Base-by-base conservation (phyloP, 148 eudicot species). In the Chenopodium quinoa region DNA sequence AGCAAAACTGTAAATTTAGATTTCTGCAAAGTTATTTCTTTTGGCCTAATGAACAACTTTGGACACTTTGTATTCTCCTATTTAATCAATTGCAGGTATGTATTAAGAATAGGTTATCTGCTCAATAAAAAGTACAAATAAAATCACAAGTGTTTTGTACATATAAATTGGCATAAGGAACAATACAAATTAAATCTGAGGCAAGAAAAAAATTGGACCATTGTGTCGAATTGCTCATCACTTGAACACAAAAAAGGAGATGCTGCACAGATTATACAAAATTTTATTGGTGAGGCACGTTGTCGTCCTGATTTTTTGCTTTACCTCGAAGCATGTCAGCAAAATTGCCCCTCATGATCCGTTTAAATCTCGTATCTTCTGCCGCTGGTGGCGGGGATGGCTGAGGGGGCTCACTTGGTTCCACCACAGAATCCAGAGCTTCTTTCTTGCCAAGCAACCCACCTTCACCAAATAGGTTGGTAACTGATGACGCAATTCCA, bases 311-410 rank as follows among this genome's bases (percentile, higher is more conserved):
- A 66, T 67, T 82, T 86, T 87, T 89, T 13, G 90, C 4, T 89
- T 87, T 92, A 80, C 91, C 92, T 34, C 97, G 88, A 23, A 95
- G 90, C 91, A 93, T 95, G 85, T 93, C 99, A 1, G 89, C 80
- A 81, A 95, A 93, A 56, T 97, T 92, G 63, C 93, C 97, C 79
- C 95, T 86, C 99, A 95, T 95, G 65, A 95, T 95, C 52, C 99
- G 89, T 69, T 89, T 88, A 82, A 95, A 90, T 76, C 93, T 89
- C 13, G 99, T 95, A 84, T 95, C 99, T 75, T 95, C 97, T 0
- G 84, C 90, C 0, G 86, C 48, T n/a, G 75, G 68, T 2, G 83
- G 83, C 7, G 93, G 87, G n/a, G 83, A 10, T 1, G 92, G 82
- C 67, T 78, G 88, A 19, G 90, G 88, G 48, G 88, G 60, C 75